These are phyloP conservation scores for Beauveria sp. DNA, from an alignment of 2,329 filamentous ascomycete genomes.

Conservation along the genomic window DNA sequence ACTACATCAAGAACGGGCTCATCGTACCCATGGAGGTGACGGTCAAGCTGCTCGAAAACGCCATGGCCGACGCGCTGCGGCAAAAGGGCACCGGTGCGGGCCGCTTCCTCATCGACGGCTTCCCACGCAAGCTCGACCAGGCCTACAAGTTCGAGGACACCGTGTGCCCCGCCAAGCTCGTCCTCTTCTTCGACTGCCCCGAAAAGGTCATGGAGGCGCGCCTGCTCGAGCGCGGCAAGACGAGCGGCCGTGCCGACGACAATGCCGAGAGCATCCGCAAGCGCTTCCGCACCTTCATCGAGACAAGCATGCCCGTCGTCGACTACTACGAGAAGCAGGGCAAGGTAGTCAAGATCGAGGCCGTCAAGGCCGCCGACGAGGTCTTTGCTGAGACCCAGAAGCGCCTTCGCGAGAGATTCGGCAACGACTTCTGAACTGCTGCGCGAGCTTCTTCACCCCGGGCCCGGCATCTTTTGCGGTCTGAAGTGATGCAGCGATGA, in stretches of 20 bases:
- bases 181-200: slow-evolving; percentile 90
- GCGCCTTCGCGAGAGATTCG: slow-evolving; percentile 42
- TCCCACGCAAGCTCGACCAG: slow-evolving; percentile 96
- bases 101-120: slow-evolving; percentile 74
- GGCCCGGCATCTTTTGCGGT: too few species aligned
- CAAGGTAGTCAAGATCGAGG: slow-evolving; percentile 73
- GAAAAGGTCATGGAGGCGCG: slow-evolving; percentile 82
- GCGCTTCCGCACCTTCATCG: slow-evolving; percentile 87
- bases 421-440: slow-evolving; percentile 18
- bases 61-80: slow-evolving; percentile 67
- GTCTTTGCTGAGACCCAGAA: slow-evolving; percentile 48
- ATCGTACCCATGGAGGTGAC: slow-evolving; percentile 99
- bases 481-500: not conserved
- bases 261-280: slow-evolving; percentile 95
- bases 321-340: slow-evolving; percentile 70
- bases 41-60: slow-evolving; percentile 85
- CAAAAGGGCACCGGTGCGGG: slow-evolving; percentile 42
- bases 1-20: slow-evolving; percentile 86
- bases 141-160: slow-evolving; percentile 86
- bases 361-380: slow-evolving; percentile 57
- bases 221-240: slow-evolving; percentile 84
- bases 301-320: slow-evolving; percentile 97
- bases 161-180: slow-evolving; percentile 76
- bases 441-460: not conserved
- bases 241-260: slow-evolving; percentile 83